Base-by-base conservation (phyloP, 192 early-diverging fungal genomes). In the Backusella luteola region DNA sequence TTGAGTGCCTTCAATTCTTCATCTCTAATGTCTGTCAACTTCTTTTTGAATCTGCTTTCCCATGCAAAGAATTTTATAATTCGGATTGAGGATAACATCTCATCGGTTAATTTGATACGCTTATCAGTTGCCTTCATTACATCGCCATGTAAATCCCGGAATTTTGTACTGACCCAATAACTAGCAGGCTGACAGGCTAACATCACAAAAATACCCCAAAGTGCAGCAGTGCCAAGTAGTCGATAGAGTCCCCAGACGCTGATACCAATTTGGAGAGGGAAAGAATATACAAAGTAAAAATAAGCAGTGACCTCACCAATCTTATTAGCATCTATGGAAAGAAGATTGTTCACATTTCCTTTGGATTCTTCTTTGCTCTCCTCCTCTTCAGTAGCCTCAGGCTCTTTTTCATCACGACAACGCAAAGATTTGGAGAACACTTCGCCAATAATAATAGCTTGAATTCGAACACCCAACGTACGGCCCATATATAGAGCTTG, bases 61-160 rank as follows among this genome's bases (percentile, higher is more conserved):
- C 94, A 96, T 19, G 90, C 93, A 85, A 94, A 94, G 71, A 98
- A 90, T 82, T 99, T 99, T 73, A 99, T 90, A 32, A 98, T 93
- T 29, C 95, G 90, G 56, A 99, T 97, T 34, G 94, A 95, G 77
- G 91, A 87, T 53, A 97, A 82, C 72, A 94, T 83, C 80, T 98
- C 96, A 52, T 94, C 95, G 46, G 94, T 89, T 75, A 90, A 85
- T 11, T 90, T 89, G 69, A 98, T 85, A 26, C 96, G 90, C 78
- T 93, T 90, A 82, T 98, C 96, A 66, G 86, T 89, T 32, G 81
- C 77, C 3, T 66, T 70, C 86, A 89, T 86, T 66, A 90, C 84
- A 3, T 85, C 66, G 76, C 80, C 90, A 69, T 85, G 76, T 5
- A 41, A 67, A n/a, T 68, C 35, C 66, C 90, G 78, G 84, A 84